These are phyloP conservation scores for Coprinopsis cinerea DNA, from an alignment of 768 basidiomycete species.

Conservation along the genomic window DNA sequence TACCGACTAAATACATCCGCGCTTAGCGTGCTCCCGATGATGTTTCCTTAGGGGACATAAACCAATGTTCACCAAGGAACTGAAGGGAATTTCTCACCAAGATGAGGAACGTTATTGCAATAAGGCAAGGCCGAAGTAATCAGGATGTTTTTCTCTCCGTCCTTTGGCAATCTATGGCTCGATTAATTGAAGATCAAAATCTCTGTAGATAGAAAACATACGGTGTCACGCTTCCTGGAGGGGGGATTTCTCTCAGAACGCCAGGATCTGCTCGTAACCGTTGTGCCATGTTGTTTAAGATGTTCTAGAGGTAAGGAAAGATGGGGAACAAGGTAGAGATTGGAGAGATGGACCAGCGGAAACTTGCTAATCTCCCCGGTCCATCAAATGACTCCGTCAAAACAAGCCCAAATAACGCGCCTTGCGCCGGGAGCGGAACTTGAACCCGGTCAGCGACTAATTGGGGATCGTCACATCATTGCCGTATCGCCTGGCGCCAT, in stretches of 20 bases:
- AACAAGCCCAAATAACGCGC: constrained; percentile 21
- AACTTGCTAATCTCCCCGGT: background rate
- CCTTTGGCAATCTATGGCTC: constrained; percentile 53
- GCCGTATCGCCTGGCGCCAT: background rate
- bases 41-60: constrained; percentile 79
- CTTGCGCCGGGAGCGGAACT: background rate
- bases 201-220: constrained; percentile 22
- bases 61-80: constrained; percentile 8
- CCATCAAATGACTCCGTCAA: constrained; percentile 11
- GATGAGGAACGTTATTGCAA: constrained; percentile 95
- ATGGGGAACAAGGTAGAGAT: constrained; percentile 5
- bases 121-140: constrained; percentile 95
- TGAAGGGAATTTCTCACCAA: constrained; percentile 48
- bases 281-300: constrained; percentile 36
- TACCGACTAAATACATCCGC: constrained; percentile 96
- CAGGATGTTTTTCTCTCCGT: constrained; percentile 82
- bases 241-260: constrained; percentile 44
- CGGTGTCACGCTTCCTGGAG: constrained; percentile 48
- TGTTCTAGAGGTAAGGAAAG: constrained; percentile 2
- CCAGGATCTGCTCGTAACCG: constrained; percentile 47
- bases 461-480: too few relatives aligned
- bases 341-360: constrained; percentile 2
- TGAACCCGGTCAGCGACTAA: background rate
- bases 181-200: background rate
- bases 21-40: constrained; percentile 93